These are phyloP conservation scores for Ophiostoma tasmaniense DNA, from an alignment of 2,329 filamentous ascomycete species.

Conservation along the genomic window DNA sequence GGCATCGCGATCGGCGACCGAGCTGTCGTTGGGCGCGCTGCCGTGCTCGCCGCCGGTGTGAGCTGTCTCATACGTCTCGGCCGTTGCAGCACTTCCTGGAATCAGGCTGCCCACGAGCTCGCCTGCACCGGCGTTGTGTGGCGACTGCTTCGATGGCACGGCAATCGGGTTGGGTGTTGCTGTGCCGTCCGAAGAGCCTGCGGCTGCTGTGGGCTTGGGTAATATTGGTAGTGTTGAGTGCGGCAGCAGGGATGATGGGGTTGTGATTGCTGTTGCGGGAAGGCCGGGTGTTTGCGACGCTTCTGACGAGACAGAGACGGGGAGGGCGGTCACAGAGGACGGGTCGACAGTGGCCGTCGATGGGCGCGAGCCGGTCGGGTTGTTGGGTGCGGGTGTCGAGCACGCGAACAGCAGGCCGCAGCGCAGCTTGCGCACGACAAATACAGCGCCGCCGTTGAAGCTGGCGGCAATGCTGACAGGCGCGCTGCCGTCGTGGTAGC, in stretches of 20 bases:
- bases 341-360: conserved; percentile 4
- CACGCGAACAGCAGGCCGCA: conserved; percentile 56
- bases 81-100: conserved; percentile 4
- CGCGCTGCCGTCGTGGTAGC: conserved; percentile 16
- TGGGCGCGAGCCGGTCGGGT: conserved; percentile 1
- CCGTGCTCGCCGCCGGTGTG: not conserved
- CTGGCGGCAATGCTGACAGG: conserved; percentile 44
- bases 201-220: not conserved
- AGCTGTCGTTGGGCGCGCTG: not conserved
- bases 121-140: not conserved
- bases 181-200: not conserved
- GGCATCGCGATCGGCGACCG: not conserved
- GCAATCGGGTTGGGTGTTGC: not conserved
- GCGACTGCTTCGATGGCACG: not conserved
- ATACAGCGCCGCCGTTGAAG: conserved; percentile 41
- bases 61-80: conserved; percentile 12
- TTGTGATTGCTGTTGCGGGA: not conserved
- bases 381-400: conserved; percentile 38
- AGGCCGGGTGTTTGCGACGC: not conserved
- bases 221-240: conserved; percentile 6
- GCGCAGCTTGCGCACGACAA: conserved; percentile 49
- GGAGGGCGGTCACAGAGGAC: not conserved
- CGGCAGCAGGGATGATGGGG: conserved; percentile 12
- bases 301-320: not conserved
- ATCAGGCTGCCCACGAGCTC: not conserved